These are phyloP conservation scores for Lachancea dasiensis DNA, from an alignment of 805 yeast genomes.

Conservation along the genomic window DNA sequence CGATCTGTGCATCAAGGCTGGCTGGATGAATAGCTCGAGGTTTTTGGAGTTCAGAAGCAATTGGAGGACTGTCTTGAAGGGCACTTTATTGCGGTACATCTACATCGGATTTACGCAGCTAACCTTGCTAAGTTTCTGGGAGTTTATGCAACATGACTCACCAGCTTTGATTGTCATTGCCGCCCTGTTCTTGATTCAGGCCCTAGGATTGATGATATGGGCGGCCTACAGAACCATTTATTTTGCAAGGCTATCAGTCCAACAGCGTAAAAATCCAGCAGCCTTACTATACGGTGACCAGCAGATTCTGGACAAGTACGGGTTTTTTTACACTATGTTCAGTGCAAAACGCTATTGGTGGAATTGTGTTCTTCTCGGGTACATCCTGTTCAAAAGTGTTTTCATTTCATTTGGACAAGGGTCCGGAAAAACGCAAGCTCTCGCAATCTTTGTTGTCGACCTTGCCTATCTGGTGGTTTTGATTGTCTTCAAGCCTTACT, in stretches of 20 bases:
- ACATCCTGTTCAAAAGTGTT: conserved; percentile 58
- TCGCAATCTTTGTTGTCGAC: conserved; percentile 72
- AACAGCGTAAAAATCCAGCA: conserved; percentile 70
- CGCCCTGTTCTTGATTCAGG: conserved; percentile 57
- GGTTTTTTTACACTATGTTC: conserved; percentile 87
- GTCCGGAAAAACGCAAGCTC: conserved; percentile 75
- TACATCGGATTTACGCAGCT: conserved; percentile 84
- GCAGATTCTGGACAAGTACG: conserved; percentile 66
- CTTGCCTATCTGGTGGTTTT: conserved; percentile 59
- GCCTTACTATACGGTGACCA: conserved; percentile 80
- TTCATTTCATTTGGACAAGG: conserved; percentile 75
- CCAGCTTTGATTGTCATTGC: conserved; percentile 85
- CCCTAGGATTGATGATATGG: conserved; percentile 57
- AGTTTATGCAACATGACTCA: conserved; percentile 74
- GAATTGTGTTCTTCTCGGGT: conserved; percentile 56
- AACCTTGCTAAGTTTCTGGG: conserved; percentile 77
- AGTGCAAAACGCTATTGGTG: conserved; percentile 79
- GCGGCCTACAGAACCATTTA: conserved; percentile 56
- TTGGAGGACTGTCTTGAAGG: conserved; percentile 63
- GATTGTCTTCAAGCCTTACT: conserved; percentile 63
- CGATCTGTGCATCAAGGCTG: conserved; percentile 41
- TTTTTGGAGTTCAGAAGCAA: conserved; percentile 46
- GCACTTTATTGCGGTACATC: conserved; percentile 70
- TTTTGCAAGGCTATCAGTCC: conserved; percentile 59
- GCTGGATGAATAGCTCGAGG: conserved; percentile 45